Evolutionary conservation across 2,329 filamentous ascomycete species (phyloP).

Genomic region (Cladobotryum protrusum): DNA sequence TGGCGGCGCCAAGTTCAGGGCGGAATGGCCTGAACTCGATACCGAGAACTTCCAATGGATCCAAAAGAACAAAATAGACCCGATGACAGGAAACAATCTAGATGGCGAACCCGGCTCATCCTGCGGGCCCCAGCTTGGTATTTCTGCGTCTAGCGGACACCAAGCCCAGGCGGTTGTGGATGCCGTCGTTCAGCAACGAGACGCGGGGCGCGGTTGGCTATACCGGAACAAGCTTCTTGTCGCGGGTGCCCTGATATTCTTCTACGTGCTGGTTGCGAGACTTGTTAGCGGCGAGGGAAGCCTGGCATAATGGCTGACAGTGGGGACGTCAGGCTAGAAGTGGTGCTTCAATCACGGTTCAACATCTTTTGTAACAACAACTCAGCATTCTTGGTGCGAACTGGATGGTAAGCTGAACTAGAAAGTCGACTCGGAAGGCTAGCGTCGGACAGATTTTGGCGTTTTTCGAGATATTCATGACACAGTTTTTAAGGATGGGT

Average conservation of each 20-base stretch:
- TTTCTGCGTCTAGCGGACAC: conserved; percentile 53
- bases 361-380: not conserved
- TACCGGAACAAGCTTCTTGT: conserved; percentile 73
- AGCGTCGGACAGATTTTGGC: not conserved
- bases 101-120: conserved; percentile 44
- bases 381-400: not conserved
- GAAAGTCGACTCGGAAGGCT: too few species aligned
- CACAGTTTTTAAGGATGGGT: too few species aligned
- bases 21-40: conserved; percentile 87
- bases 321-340: too few species aligned
- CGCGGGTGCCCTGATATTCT: conserved; percentile 62
- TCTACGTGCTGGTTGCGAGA: conserved; percentile 77
- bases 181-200: conserved; percentile 65
- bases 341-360: not conserved
- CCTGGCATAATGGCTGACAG: conserved; percentile 13
- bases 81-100: conserved; percentile 59
- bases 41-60: conserved; percentile 91
- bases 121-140: conserved; percentile 50
- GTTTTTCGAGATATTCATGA: not conserved
- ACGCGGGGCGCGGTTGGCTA: conserved; percentile 78
- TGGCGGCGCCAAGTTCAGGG: conserved; percentile 81
- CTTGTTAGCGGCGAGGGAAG: conserved; percentile 51
- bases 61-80: conserved; percentile 72
- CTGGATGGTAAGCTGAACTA: not conserved
- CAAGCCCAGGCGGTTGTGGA: conserved; percentile 69